These are phyloP conservation scores for Niebla homalea DNA, from an alignment of 495 filamentous ascomycete species.

Conservation along the genomic window DNA sequence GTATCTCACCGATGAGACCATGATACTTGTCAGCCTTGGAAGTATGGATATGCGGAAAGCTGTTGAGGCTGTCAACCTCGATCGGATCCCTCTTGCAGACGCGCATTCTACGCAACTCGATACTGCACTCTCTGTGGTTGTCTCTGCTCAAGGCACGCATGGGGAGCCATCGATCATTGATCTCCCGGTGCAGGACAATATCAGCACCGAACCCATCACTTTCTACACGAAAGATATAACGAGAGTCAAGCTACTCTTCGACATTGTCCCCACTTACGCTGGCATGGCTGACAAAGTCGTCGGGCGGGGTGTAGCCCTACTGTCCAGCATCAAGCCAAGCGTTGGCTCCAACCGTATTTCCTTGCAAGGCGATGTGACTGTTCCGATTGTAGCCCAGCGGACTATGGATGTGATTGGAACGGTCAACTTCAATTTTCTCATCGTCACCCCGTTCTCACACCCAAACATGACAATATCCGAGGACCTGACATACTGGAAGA, in stretches of 20 bases:
- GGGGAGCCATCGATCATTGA: slow-evolving; percentile 84
- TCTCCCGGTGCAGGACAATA: slow-evolving; percentile 83
- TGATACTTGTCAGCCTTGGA: slow-evolving; percentile 84
- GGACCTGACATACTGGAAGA: slow-evolving; percentile 92
- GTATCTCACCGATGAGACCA: slow-evolving; percentile 77
- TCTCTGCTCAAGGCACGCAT: slow-evolving; percentile 76
- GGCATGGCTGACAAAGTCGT: slow-evolving; percentile 78
- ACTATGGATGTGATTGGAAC: slow-evolving; percentile 84
- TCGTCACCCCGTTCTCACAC: slow-evolving; percentile 89
- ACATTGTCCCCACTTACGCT: slow-evolving; percentile 93
- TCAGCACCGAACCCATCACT: slow-evolving; percentile 79
- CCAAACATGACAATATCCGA: slow-evolving; percentile 84
- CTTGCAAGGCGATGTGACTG: slow-evolving; percentile 81
- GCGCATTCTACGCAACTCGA: slow-evolving; percentile 88
- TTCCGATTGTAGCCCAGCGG: slow-evolving; percentile 71
- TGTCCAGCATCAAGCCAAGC: slow-evolving; percentile 69
- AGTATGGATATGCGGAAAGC: slow-evolving; percentile 86
- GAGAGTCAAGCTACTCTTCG: slow-evolving; percentile 83
- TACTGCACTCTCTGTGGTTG: slow-evolving; percentile 80
- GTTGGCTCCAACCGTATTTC: slow-evolving; percentile 72
- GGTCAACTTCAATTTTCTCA: slow-evolving; percentile 90
- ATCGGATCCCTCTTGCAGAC: slow-evolving; percentile 70
- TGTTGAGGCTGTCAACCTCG: slow-evolving; percentile 69
- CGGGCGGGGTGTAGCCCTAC: slow-evolving; percentile 81
- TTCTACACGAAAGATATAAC: slow-evolving; percentile 67